Evolutionary conservation across 2,329 filamentous ascomycete species (phyloP), one percentile per base, ranked within the genome.

Genomic region (Microdochium bolleyi): DNA sequence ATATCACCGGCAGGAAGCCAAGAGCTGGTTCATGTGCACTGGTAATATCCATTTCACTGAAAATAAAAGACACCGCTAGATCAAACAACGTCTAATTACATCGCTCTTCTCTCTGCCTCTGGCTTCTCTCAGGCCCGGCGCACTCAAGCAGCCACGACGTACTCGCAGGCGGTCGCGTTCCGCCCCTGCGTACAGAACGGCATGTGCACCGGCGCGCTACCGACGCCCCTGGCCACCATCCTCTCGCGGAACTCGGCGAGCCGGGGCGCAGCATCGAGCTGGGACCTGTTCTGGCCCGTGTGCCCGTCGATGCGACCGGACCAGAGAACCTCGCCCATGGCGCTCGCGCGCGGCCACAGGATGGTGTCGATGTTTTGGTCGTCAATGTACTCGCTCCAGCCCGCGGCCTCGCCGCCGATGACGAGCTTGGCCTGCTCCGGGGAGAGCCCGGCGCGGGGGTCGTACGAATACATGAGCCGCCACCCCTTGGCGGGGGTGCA

Each of bases 311-410:
- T 78, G 52, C 78, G 71, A 51, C 89, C 89, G 41, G 83, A 88
- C 90, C 90, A 95, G 49, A 92, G 75, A 1, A 92, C 83, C 71
- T 95, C 90, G 24, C 80, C 88, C 0, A 85, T 87, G 0, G 88
- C 89, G 51, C 79, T 80, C 1, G 82, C 83, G 5, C 90, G 78
- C 8, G 90, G 89, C 90, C 89, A 95, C 9, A 92, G 70, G 67
- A 88, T 82, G 34, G 73, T 73, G 70, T 95, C 89, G 14, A 95
- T 66, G 64, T 85, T 91, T n/a, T 82, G 72, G 2, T 81, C 70
- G 67, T 96, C 91, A 56, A 80, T 77, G n/a, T 85, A 86, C 72
- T 95, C 91, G 57, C 79, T 80, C 89, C 89, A 96, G 54, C 90
- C 80, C 53, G 88, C 87, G 16, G 86, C 82, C 71, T 95, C 91